A percentile compares a stretch with the other conserved stretches of the same genome.
These are phyloP conservation scores for Coemansia aciculifera DNA, from an alignment of 192 early-diverging fungal genomes.

Conservation along the genomic window DNA sequence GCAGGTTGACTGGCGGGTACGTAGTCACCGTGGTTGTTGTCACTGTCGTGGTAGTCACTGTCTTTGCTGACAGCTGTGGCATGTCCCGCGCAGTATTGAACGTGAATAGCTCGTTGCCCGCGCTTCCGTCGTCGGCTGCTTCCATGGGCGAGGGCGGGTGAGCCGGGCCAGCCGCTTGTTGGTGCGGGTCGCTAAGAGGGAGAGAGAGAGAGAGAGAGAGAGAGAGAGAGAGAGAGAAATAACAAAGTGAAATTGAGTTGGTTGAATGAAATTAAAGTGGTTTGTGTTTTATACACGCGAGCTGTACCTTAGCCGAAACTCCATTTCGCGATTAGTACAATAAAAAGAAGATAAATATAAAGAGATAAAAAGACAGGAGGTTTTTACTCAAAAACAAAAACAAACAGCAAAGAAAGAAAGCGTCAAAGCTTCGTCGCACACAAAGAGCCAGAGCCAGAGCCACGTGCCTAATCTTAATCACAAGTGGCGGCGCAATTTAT, in stretches of 20 bases:
- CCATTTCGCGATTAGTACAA: not conserved
- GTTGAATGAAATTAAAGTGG: too few species aligned
- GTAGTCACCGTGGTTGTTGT: conserved; percentile 82
- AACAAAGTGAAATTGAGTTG: too few species aligned
- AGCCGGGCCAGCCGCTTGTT: not conserved
- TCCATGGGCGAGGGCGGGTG: conserved; percentile 1
- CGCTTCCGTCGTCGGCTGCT: not conserved
- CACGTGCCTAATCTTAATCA: conserved; percentile 15
- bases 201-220: too few species aligned
- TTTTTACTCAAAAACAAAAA: conserved; percentile 5
- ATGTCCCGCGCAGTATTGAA: not conserved
- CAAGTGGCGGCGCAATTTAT: conserved; percentile 57
- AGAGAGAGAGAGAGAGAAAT: too few species aligned
- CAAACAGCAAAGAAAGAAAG: not conserved
- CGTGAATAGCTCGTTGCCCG: not conserved
- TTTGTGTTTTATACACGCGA: not conserved
- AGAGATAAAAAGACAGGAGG: not conserved
- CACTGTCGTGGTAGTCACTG: conserved; percentile 69
- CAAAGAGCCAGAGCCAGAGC: not conserved
- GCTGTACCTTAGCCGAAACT: not conserved
- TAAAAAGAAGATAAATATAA: not conserved
- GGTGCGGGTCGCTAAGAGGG: not conserved
- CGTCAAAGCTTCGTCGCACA: not conserved
- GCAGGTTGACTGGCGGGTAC: conserved; percentile 72
- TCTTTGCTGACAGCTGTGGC: conserved; percentile 58